phyloP scores from a whole-genome alignment of 2,329 filamentous ascomycete species.

The Sarocladium kiliense region DNA sequence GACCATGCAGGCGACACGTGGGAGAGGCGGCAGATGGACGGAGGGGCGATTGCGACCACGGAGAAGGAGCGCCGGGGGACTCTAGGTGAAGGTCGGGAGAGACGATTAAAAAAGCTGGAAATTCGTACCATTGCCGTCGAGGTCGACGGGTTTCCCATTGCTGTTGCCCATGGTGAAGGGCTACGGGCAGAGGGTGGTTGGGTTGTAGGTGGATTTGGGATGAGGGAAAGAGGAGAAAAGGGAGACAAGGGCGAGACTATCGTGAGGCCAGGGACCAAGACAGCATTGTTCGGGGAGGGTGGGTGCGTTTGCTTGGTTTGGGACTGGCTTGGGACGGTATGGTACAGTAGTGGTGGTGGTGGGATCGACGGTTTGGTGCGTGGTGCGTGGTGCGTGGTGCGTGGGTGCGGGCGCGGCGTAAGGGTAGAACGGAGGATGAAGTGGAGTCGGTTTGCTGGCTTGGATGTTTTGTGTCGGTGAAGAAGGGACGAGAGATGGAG shows the following conservation, averaged over 20 bases:
- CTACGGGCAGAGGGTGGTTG: conserved; percentile 19
- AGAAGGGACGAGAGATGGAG: not conserved
- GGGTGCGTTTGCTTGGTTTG: conserved; percentile 2
- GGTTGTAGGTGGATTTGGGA: not conserved
- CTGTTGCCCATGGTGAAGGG: conserved; percentile 84
- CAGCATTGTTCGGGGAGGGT: conserved; percentile 7
- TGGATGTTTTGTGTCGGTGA: not conserved
- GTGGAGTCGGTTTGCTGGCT: not conserved
- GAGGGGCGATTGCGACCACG: conserved; percentile 14
- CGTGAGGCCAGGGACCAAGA: conserved; percentile 9
- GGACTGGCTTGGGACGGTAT: not conserved
- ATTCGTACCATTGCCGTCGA: conserved; percentile 79
- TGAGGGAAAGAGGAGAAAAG: conserved; percentile 8
- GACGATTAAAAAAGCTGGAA: not conserved
- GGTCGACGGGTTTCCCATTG: conserved; percentile 87
- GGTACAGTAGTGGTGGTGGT: not conserved
- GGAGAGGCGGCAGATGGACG: conserved; percentile 14
- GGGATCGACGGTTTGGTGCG: conserved; percentile 5
- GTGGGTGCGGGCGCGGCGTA: not conserved
- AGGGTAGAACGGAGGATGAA: not conserved
- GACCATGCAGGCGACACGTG: conserved; percentile 19
- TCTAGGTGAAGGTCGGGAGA: conserved; percentile 8
- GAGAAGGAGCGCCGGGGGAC: conserved; percentile 9
- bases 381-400: not conserved
- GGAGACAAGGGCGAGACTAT: conserved; percentile 7